phyloP scores from a whole-genome alignment of 495 filamentous ascomycete genomes.

The Saxophila tyrrhenica region DNA sequence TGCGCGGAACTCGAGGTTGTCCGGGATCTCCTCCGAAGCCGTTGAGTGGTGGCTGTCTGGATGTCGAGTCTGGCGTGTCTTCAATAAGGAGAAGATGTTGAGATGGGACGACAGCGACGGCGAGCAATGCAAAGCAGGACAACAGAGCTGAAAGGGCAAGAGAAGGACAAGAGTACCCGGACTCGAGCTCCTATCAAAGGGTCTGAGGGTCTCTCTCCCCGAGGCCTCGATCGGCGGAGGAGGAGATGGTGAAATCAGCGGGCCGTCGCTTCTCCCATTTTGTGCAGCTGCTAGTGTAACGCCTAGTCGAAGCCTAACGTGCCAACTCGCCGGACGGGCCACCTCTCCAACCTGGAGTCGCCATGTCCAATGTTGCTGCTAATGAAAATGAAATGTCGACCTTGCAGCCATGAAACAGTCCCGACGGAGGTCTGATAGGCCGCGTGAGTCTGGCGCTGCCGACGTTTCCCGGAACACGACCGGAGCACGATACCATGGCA shows the following conservation, averaged over 20 bases:
- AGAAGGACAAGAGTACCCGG: neutral
- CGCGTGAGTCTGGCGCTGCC: neutral
- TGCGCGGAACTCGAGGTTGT: no score
- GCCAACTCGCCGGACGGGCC: no score
- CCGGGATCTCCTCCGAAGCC: no score
- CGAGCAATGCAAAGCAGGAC: neutral
- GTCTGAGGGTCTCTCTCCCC: no score
- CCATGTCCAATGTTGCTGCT: no score
- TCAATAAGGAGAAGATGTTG: neutral
- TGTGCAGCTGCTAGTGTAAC: neutral
- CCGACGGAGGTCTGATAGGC: neutral
- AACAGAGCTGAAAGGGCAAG: neutral
- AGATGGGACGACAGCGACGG: neutral
- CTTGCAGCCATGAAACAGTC: no score
- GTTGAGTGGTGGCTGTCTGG: no score
- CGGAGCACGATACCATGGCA: neutral
- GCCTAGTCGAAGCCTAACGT: neutral
- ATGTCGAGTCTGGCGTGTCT: no score
- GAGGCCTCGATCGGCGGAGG: neutral
- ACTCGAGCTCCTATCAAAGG: neutral
- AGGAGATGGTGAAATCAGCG: neutral
- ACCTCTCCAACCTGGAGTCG: no score
- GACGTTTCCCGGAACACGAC: neutral
- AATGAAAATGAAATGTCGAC: no score
- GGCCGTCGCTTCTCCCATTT: neutral